Evolutionary conservation across 371 early-diverging fungal genomes (phyloP), one percentile per base, ranked within the genome.

Genomic region (Saksenaea vasiformis): DNA sequence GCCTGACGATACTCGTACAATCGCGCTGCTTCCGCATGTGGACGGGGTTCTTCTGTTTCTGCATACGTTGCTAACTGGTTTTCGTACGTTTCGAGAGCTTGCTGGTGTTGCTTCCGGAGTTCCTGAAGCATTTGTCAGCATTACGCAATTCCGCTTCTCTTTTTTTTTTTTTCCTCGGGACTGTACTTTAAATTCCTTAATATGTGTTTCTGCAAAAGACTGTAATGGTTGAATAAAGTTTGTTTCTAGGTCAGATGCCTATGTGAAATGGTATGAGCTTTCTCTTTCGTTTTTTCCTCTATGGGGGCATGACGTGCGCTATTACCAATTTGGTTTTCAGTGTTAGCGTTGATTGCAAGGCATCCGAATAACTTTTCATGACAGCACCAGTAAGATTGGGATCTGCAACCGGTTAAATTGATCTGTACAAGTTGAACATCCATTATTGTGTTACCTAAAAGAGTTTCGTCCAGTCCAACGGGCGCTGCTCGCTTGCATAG

Each of bases 21-120:
- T 37, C 85, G 76, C 51, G 86, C 88, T 1, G 90, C 90, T 44
- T 91, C 90, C 74, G 91, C 92, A 28, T 84, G 73, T 37, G 89
- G 62, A 4, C 87, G 87, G 11, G 84, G 82, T 9, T 86, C 74
- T 62, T 92, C 92, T 56, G 90, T 90, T 31, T 85, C 72, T 31
- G 87, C 73, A 61, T 89, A 90, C 66, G 80, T 86, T 31, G 72
- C 67, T 8, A 89, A 62, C 37, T 88, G 87, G 27, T 78, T 67
- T 60, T 92, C 92, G 66, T 90, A 90, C 56, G 76, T 72, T 54
- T 90, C 90, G 56, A 85, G 62, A 11, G 78, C 70, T 41, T 82
- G 81, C 64, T 90, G 89, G 64, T 79, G 85, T 28, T 77, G 72
- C 61, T 80, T 85, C 47, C 86, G 79, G 34, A 82, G 73, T 3